Percentiles rank a stretch among this genome's conserved stretches.
phyloP scores from a whole-genome alignment of 805 yeast genomes.

The Millerozyma acaciae region DNA sequence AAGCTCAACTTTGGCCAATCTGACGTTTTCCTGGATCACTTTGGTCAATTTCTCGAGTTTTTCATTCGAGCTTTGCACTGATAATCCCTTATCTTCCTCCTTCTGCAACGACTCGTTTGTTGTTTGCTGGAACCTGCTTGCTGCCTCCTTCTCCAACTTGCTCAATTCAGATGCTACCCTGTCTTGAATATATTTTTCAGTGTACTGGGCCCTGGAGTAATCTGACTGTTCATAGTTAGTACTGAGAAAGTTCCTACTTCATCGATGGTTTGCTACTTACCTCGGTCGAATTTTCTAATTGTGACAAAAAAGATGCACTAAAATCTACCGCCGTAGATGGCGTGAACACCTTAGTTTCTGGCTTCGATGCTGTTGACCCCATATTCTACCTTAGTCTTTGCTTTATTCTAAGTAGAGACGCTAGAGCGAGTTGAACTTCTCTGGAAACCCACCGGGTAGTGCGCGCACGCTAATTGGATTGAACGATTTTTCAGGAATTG shows the following conservation, averaged over 20 bases:
- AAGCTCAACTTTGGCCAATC: constrained; percentile 28
- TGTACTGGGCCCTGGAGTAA: constrained; percentile 65
- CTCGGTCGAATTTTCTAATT: constrained; percentile 58
- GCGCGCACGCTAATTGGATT: constrained; percentile 1
- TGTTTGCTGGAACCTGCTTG: constrained; percentile 48
- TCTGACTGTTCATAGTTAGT: constrained; percentile 40
- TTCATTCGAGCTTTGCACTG: constrained; percentile 33
- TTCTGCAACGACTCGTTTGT: constrained; percentile 40
- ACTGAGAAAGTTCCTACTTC: neutral
- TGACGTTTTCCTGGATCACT: constrained; percentile 31
- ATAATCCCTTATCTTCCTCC: constrained; percentile 24
- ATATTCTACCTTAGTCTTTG: constrained; percentile 21
- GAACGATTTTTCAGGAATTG: neutral
- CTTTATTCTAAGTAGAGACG: neutral
- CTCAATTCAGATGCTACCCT: constrained; percentile 57
- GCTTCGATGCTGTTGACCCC: constrained; percentile 61
- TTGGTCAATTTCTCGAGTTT: constrained; percentile 37
- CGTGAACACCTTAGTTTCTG: constrained; percentile 62
- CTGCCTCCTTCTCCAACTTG: constrained; percentile 50
- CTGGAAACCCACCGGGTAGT: neutral
- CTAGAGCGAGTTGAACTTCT: neutral
- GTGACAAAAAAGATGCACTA: constrained; percentile 58
- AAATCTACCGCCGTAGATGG: constrained; percentile 68
- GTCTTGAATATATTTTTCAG: constrained; percentile 63
- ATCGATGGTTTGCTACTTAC: constrained; percentile 20